phyloP scores from a whole-genome alignment of 192 early-diverging fungal species.

The Coemansia sp. region DNA sequence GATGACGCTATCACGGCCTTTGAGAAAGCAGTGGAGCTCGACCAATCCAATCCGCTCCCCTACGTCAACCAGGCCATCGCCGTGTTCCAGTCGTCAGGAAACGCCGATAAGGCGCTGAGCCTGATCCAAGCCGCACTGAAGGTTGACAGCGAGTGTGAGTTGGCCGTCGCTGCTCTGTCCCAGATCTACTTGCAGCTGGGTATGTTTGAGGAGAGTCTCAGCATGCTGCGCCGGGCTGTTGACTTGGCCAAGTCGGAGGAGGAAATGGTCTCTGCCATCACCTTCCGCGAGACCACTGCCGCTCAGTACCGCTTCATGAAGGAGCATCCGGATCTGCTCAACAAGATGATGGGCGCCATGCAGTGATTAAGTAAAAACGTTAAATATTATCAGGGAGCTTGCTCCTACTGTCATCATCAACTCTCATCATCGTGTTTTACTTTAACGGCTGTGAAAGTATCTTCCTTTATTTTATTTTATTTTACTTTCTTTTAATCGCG shows the following conservation, averaged over 20 bases:
- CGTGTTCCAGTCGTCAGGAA: constrained; percentile 76
- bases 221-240: constrained; percentile 80
- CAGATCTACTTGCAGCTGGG: constrained; percentile 86
- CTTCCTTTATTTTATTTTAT: not conserved
- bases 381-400: too few relatives aligned
- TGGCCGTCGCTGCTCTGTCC: constrained; percentile 80
- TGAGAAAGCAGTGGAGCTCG: constrained; percentile 85
- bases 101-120: constrained; percentile 73
- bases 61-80: constrained; percentile 95
- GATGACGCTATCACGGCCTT: constrained; percentile 84
- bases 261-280: constrained; percentile 84
- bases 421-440: too few relatives aligned
- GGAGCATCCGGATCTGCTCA: constrained; percentile 59
- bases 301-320: constrained; percentile 62
- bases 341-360: constrained; percentile 58
- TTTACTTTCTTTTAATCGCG: not conserved
- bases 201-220: constrained; percentile 82
- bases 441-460: too few relatives aligned
- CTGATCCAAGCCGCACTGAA: constrained; percentile 80
- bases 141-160: constrained; percentile 95
- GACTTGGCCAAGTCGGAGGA: constrained; percentile 85
- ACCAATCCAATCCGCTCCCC: constrained; percentile 85
- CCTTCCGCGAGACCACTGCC: constrained; percentile 67
- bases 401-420: too few relatives aligned
- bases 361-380: not conserved